Base-by-base conservation (phyloP, 2,329 filamentous ascomycete species). In the Beauveria sp. region DNA sequence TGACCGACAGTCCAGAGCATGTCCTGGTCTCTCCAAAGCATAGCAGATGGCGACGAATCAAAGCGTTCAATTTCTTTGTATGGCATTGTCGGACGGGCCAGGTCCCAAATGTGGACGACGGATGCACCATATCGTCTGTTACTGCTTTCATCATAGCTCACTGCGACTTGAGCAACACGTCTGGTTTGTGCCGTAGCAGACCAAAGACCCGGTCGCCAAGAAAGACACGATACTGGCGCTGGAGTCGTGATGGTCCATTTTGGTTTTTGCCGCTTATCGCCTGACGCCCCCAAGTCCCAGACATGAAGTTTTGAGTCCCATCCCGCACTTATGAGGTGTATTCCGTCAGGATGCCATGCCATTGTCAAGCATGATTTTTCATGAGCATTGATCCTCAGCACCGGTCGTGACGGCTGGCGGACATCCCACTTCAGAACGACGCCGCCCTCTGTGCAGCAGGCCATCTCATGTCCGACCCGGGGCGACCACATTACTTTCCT, bases 301-400 rank as follows among this genome's bases (percentile, higher is more conserved):
- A 88, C 82, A 66, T 86, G 79, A 45, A 86, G 82, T 58, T 81
- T 82, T 63, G 79, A 80, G 68, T 89, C 86, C 65, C 81, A 76
- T 7, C 86, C 85, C 5, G 81, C 85, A 64, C 84, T 88, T 54
- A 86, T 78, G 12, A 88, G 73, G 66, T 89, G 85, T n/a, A 81
- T 78, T 16, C 86, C 86, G 67, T 89, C 86, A 0, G 84, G 83
- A 65, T 89, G 86, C 86, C 86, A 89, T 3, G 83, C 80, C 49
- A 88, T 82, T 0, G 83, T 79, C 2, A 81, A 77, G 67, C 83
- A 85, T 0, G 81, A 77, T 64, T 81, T 84, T 61, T 86, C 82
- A 67, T 88, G 85, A 0, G 82, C 85, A 34, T 83, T 82, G 66
- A 88, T 82, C 65, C 82, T 80, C 54, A 87, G 69, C 14, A 86